Percentiles rank a stretch among this genome's conserved stretches.
Conservation (phyloP, 2,329 filamentous ascomycete species). For the Verticillium zaregamsianum region DNA sequence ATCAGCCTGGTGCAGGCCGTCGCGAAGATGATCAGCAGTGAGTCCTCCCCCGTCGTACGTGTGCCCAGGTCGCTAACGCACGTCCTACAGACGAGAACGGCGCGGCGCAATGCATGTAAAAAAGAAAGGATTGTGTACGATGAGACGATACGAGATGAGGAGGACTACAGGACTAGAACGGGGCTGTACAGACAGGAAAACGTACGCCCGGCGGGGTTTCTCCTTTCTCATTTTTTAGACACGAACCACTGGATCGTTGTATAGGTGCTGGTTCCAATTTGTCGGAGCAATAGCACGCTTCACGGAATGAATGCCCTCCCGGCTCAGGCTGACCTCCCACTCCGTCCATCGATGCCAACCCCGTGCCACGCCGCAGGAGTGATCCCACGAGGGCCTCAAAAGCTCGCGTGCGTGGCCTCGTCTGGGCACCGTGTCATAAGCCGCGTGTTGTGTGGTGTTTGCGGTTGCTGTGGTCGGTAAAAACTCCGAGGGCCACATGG, state of each 20-base stretch:
- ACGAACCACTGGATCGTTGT: not conserved
- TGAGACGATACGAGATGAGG: not conserved
- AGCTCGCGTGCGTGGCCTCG: not conserved
- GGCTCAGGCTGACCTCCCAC: too few relatives aligned
- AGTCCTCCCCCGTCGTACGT: conserved; percentile 13
- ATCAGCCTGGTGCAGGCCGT: conserved; percentile 74
- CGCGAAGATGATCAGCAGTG: conserved; percentile 58
- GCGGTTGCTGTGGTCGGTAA: not conserved
- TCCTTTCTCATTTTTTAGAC: not conserved
- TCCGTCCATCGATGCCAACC: not conserved
- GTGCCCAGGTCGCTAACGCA: not conserved
- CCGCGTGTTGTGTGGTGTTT: not conserved
- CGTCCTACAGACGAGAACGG: not conserved
- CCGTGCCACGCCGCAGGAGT: not conserved
- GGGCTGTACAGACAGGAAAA: not conserved
- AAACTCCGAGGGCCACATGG: too few relatives aligned
- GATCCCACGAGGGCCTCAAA: not conserved
- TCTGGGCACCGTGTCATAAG: not conserved
- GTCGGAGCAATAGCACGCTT: not conserved
- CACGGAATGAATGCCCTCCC: not conserved
- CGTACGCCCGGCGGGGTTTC: too few relatives aligned
- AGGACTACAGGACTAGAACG: not conserved
- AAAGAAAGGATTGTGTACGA: not conserved
- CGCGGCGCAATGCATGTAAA: conserved; percentile 14
- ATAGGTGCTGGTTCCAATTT: not conserved